phyloP scores from a whole-genome alignment of 2,329 filamentous ascomycete species.

The Trichoderma breve region DNA sequence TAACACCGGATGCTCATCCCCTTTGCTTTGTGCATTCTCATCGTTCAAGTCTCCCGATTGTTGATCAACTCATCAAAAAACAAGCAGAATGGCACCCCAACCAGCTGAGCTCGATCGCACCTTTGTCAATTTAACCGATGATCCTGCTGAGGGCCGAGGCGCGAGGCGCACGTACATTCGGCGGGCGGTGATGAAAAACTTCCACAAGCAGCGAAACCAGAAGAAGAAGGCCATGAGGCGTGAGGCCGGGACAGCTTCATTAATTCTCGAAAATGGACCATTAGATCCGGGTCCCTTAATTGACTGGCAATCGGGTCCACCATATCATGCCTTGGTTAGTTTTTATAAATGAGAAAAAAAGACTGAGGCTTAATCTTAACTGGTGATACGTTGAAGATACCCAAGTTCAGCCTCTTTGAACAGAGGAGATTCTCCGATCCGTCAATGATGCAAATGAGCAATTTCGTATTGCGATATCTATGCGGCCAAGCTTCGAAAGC shows the following conservation, averaged over 20 bases:
- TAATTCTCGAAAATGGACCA: not conserved
- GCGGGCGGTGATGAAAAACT: slow-evolving; percentile 15
- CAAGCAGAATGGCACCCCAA: not conserved
- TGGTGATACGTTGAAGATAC: not conserved
- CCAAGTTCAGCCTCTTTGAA: slow-evolving; percentile 6
- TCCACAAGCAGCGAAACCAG: slow-evolving; percentile 7
- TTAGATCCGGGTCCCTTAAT: too few species aligned
- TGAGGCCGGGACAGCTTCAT: not conserved
- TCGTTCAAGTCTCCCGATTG: not conserved
- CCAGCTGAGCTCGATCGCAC: not conserved
- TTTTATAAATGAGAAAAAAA: not conserved
- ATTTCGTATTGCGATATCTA: not conserved
- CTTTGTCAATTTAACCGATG: slow-evolving; percentile 11
- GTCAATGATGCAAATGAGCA: slow-evolving; percentile 1
- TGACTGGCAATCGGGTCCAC: not conserved
- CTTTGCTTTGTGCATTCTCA: not conserved
- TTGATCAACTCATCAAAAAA: not conserved
- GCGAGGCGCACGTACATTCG: slow-evolving; percentile 12
- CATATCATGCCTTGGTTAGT: not conserved
- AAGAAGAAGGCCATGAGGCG: not conserved
- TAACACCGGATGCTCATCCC: not conserved
- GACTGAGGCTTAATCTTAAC: not conserved
- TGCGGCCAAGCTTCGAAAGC: slow-evolving; percentile 14
- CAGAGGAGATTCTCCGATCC: not conserved
- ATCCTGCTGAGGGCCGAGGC: slow-evolving; percentile 1